Base-by-base conservation (phyloP, 2,329 filamentous ascomycete species). In the Xylariaceae sp. region DNA sequence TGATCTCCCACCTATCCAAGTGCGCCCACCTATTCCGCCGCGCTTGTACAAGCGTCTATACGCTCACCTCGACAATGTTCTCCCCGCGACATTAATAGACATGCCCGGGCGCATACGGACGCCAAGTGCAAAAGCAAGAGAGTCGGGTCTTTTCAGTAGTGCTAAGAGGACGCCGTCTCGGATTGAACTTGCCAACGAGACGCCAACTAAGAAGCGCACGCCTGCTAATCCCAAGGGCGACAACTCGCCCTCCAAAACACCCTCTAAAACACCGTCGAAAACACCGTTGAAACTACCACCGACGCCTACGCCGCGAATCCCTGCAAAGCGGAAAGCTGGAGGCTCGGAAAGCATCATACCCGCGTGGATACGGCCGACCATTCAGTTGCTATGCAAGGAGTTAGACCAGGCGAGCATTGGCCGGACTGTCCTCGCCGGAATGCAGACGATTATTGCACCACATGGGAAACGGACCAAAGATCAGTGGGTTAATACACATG, bases 31-130 rank as follows among this genome's bases (percentile, higher is more conserved):
- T 3, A 88, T 91, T 56, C 86, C 87, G 51, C 91, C 90, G 0
- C 83, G 85, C 57, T 82, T 91, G 55, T 97, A 97, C 78, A 89
- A 89, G 69, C 90, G 90, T 60, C 80, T 97, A 44, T 94, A 92
- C 72, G 78, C 78, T 37, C 92, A 93, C 71, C 84, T 97, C 61
- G 88, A 93, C 66, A 85, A 84, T 57, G 86, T 87, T 47, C 78
- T 97, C 4, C 80, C 82, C 47, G 69, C 70, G 5, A 64, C 67
- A 23, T 61, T 68, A 4, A 58, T 66, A 2, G 63, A 56, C 6
- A 67, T 62, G 49, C 61, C 64, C 6, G 58, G 73, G 11, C 62
- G 69, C 17, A 62, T 66, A 45, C 64, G 70, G 4, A 75, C 73
- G 0, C 73, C 77, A 8, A 66, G 71, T 62, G 62, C 71, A 59